These are phyloP conservation scores for Diplocarpon mali DNA, from an alignment of 2,329 filamentous ascomycete genomes.

Conservation along the genomic window DNA sequence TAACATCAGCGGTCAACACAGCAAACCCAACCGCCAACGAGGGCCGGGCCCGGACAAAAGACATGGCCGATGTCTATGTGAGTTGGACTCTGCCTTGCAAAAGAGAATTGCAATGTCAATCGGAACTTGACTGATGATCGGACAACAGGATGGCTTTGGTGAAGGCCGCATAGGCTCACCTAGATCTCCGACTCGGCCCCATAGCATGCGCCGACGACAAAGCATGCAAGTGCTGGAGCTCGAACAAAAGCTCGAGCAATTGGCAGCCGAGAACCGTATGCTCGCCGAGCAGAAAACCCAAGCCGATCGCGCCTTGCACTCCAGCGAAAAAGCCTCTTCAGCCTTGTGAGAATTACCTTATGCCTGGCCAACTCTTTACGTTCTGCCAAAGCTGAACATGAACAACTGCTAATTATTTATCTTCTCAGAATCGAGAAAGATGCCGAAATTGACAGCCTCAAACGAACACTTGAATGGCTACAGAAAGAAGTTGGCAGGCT, in stretches of 20 bases:
- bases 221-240: conserved; percentile 96
- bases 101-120: neutral
- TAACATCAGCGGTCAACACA: conserved; percentile 35
- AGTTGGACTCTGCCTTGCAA: conserved; percentile 34
- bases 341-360: conserved; percentile 38
- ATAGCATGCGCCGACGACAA: conserved; percentile 91
- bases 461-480: conserved; percentile 66
- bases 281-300: conserved; percentile 62
- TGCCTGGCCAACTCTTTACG: too few relatives aligned
- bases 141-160: conserved; percentile 73
- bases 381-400: too few relatives aligned
- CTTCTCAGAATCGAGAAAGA: conserved; percentile 53
- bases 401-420: too few relatives aligned
- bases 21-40: conserved; percentile 75
- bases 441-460: conserved; percentile 73
- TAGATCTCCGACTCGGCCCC: conserved; percentile 83
- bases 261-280: conserved; percentile 72
- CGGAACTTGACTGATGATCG: conserved; percentile 15
- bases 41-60: conserved; percentile 71
- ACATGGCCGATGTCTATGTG: conserved; percentile 92
- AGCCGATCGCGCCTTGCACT: conserved; percentile 54
- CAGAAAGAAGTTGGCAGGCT: conserved; percentile 73
- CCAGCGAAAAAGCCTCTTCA: conserved; percentile 52
- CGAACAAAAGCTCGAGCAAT: conserved; percentile 72
- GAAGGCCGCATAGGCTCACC: conserved; percentile 79